phyloP scores from a whole-genome alignment of 352 stramenopile genomes.

The Phytopythium oedochilum region DNA sequence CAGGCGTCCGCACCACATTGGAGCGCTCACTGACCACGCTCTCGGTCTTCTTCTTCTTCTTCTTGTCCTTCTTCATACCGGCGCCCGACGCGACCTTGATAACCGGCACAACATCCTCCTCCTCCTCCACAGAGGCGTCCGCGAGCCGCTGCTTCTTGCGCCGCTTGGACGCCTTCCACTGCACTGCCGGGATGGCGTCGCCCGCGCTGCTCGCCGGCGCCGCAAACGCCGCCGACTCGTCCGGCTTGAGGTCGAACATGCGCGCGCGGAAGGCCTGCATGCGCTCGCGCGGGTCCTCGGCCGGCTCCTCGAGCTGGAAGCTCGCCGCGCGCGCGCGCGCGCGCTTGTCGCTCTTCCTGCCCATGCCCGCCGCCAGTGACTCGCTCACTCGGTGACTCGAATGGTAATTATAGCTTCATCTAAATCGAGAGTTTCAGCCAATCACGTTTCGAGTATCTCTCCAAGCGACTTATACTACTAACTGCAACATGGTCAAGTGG shows the following conservation, averaged over 20 bases:
- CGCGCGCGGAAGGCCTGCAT: constrained; percentile 41
- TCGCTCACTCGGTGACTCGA: too few species aligned
- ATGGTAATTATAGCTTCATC: constrained; percentile 23
- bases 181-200: constrained; percentile 28
- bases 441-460: too few species aligned
- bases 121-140: constrained; percentile 7
- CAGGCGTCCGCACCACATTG: constrained; percentile 10
- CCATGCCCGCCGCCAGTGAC: not conserved
- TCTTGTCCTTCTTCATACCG: constrained; percentile 5
- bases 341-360: constrained; percentile 22
- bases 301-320: constrained; percentile 13
- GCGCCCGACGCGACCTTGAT: constrained; percentile 21
- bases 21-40: constrained; percentile 28
- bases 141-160: constrained; percentile 18
- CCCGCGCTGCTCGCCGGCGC: not conserved
- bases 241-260: constrained; percentile 50
- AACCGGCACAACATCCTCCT: constrained; percentile 25
- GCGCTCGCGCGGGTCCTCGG: constrained; percentile 30
- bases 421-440: not conserved
- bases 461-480: too few species aligned
- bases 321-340: constrained; percentile 37
- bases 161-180: constrained; percentile 30
- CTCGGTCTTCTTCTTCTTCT: constrained; percentile 10
- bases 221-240: constrained; percentile 3
- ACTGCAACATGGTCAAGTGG: too few species aligned